These are phyloP conservation scores for Heliocybe sulcata DNA, from an alignment of 1,284 basidiomycete genomes.

Conservation along the genomic window DNA sequence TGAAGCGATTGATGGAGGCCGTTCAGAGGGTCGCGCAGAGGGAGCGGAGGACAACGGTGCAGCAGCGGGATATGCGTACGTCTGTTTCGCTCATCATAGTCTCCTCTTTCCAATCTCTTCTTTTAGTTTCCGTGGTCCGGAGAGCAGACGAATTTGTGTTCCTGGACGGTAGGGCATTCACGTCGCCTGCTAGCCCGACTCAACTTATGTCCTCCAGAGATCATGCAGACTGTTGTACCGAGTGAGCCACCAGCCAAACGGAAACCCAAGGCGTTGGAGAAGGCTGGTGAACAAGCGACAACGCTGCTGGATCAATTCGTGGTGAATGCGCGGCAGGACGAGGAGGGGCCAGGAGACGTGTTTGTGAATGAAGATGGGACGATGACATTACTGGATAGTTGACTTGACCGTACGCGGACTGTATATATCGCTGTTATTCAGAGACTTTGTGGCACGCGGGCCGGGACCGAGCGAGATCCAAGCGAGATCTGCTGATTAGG, in stretches of 20 bases:
- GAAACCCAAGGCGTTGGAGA: constrained; percentile 26
- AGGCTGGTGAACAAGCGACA: constrained; percentile 14
- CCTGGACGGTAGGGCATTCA: constrained; percentile 43
- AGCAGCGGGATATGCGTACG: constrained; percentile 65
- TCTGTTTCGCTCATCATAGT: constrained; percentile 9
- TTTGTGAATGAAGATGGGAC: constrained; percentile 25
- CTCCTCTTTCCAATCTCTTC: no score
- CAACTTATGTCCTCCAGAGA: constrained; percentile 30
- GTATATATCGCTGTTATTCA: no score
- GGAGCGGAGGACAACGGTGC: constrained; percentile 60
- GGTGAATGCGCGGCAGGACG: constrained; percentile 14
- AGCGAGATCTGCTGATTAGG: no score
- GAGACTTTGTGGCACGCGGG: not conserved
- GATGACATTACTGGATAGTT: constrained; percentile 12
- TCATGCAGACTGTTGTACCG: constrained; percentile 40
- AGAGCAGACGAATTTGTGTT: constrained; percentile 69
- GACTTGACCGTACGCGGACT: not conserved
- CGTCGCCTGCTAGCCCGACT: not conserved
- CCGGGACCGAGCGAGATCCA: no score
- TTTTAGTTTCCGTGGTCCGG: constrained; percentile 55
- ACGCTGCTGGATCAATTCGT: constrained; percentile 42
- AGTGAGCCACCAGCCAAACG: constrained; percentile 32
- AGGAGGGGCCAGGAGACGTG: constrained; percentile 10
- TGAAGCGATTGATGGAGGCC: constrained; percentile 55
- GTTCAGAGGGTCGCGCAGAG: constrained; percentile 51